A percentile compares a stretch with the other conserved stretches of the same genome.
phyloP scores from a whole-genome alignment of 2,329 filamentous ascomycete genomes.

The Tolypocladium cylindrosporum region DNA sequence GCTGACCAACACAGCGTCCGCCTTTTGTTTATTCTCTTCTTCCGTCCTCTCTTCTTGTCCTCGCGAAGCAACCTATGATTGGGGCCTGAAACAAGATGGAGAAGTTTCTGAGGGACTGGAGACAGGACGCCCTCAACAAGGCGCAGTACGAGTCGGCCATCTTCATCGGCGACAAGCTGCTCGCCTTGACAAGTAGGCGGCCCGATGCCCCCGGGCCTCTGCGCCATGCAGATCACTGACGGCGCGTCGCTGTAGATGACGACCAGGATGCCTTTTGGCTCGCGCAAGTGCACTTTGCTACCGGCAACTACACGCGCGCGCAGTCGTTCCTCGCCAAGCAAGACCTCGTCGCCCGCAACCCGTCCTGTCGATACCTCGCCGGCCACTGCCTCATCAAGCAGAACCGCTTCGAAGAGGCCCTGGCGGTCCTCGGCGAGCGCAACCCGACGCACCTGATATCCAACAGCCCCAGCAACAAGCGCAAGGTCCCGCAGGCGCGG shows the following conservation, averaged over 20 bases:
- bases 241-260: conserved; percentile 52
- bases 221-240: neutral
- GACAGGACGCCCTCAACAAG: conserved; percentile 89
- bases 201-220: neutral
- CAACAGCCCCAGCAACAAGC: conserved; percentile 32
- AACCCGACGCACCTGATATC: conserved; percentile 84
- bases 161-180: conserved; percentile 92
- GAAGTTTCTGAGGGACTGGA: conserved; percentile 85
- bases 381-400: conserved; percentile 94
- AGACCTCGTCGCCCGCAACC: conserved; percentile 70
- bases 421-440: conserved; percentile 77
- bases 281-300: conserved; percentile 94
- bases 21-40: no score
- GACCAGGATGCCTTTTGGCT: conserved; percentile 95
- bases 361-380: conserved; percentile 84
- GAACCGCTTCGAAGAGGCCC: conserved; percentile 78
- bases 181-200: conserved; percentile 79
- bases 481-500: conserved; percentile 25
- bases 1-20: neutral
- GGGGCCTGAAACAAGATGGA: conserved; percentile 55
- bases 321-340: conserved; percentile 77
- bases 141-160: conserved; percentile 95
- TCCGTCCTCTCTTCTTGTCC: neutral
- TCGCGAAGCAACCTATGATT: neutral
- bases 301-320: conserved; percentile 88